Conservation (phyloP, 176 grass and related monocot genomes). For the Oropetium thomaeum region DNA sequence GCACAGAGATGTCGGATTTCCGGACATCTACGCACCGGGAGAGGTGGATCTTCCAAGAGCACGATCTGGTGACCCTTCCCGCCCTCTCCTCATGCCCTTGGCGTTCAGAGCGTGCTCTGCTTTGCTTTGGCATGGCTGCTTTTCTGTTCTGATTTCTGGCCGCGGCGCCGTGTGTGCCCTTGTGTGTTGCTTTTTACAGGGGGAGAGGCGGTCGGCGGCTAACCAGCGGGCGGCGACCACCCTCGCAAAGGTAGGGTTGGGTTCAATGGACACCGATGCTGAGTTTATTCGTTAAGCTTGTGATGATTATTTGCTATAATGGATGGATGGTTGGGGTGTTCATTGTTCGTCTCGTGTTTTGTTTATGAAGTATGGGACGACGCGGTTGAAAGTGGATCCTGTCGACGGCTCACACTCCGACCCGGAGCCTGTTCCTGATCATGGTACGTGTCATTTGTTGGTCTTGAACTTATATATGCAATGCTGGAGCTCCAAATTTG, state of each 20-base stretch:
- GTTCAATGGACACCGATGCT: not conserved
- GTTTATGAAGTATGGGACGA: slow-evolving; percentile 73
- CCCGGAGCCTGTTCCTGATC: slow-evolving; percentile 58
- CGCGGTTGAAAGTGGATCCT: slow-evolving; percentile 59
- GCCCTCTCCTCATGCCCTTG: not conserved
- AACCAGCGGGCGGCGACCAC: slow-evolving; percentile 62
- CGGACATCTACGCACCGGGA: slow-evolving; percentile 76
- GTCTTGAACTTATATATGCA: not conserved
- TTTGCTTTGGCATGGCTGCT: not conserved
- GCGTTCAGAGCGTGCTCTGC: not conserved
- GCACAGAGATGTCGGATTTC: slow-evolving; percentile 68
- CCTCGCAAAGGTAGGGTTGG: slow-evolving; percentile 53
- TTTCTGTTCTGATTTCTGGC: not conserved
- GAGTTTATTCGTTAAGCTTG: slow-evolving; percentile 13
- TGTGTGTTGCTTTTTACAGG: slow-evolving; percentile 41
- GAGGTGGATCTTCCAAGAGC: slow-evolving; percentile 81
- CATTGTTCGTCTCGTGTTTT: slow-evolving; percentile 24
- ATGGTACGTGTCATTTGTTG: slow-evolving; percentile 41
- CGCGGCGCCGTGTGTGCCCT: not conserved
- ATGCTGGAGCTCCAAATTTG: not conserved
- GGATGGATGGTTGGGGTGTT: slow-evolving; percentile 2
- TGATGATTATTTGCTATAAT: slow-evolving; percentile 8
- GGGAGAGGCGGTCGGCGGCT: slow-evolving; percentile 42
- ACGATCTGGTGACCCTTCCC: slow-evolving; percentile 54
- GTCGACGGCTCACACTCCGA: slow-evolving; percentile 63